phyloP scores from a whole-genome alignment of 306 rosid species.

The Senna tora region DNA sequence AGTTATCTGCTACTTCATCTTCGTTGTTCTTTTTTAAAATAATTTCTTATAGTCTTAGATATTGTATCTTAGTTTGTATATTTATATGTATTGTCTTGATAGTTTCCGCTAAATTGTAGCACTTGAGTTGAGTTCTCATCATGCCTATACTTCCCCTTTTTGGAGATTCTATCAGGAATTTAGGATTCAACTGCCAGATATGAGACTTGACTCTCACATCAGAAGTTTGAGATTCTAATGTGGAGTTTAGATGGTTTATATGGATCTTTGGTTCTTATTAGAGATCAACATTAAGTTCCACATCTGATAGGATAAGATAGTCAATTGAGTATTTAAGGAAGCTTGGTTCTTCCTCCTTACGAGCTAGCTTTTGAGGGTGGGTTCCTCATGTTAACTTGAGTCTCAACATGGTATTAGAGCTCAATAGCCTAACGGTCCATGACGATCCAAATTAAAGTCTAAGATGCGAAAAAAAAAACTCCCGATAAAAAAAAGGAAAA shows the following conservation, averaged over 20 bases:
- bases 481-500: too few relatives aligned
- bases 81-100: not conserved
- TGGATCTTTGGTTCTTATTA: not conserved
- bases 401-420: too few relatives aligned
- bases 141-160: conserved; percentile 5
- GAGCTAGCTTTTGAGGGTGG: too few relatives aligned
- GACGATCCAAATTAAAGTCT: too few relatives aligned
- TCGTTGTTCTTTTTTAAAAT: not conserved
- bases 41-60: not conserved
- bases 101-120: not conserved
- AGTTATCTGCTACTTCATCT: not conserved
- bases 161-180: not conserved
- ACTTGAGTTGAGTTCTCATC: conserved; percentile 3
- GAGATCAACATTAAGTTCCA: too few relatives aligned
- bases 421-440: too few relatives aligned
- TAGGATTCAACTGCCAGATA: not conserved
- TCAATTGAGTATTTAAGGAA: too few relatives aligned
- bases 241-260: not conserved
- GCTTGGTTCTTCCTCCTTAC: too few relatives aligned
- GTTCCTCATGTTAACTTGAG: too few relatives aligned
- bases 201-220: not conserved
- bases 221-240: not conserved
- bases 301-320: too few relatives aligned
- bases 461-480: too few relatives aligned
- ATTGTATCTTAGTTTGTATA: not conserved